Evolutionary conservation across 225 moss, liverwort and hornwort genomes (phyloP).

Genomic region (Lunularia cruciata): DNA sequence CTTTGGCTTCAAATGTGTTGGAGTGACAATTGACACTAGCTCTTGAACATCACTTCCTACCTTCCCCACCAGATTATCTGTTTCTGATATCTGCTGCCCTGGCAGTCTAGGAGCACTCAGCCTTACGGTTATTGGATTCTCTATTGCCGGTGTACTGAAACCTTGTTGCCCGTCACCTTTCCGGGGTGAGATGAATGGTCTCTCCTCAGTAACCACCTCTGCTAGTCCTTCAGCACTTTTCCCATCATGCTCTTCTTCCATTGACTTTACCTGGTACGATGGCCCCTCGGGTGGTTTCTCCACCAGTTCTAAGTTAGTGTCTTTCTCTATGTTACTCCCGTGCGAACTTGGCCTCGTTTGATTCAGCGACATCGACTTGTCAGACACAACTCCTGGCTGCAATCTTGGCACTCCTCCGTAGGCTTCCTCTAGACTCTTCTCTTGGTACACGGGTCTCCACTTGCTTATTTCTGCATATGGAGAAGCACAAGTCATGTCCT

Average conservation of each 20-base stretch:
- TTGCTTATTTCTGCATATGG: slow-evolving; percentile 24
- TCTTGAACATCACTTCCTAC: slow-evolving; percentile 12
- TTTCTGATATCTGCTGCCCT: neutral
- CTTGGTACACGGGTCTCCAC: slow-evolving; percentile 7
- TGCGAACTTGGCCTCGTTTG: neutral
- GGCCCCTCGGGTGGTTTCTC: neutral
- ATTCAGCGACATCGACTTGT: neutral
- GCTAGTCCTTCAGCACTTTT: neutral
- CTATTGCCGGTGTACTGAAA: neutral
- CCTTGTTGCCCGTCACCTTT: slow-evolving; percentile 3
- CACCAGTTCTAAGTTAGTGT: neutral
- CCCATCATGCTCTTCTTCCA: neutral
- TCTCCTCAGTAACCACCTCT: slow-evolving; percentile 1
- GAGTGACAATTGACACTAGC: neutral
- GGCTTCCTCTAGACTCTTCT: slow-evolving; percentile 27
- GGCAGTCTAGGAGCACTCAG: neutral
- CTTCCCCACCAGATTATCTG: neutral
- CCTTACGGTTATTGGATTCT: neutral
- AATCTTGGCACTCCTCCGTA: slow-evolving; percentile 16
- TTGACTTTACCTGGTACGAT: neutral
- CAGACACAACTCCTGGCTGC: neutral
- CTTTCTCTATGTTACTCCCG: neutral
- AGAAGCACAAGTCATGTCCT: neutral
- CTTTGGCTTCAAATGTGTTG: too few relatives aligned
- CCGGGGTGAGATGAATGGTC: slow-evolving; percentile 21